Evolutionary conservation across 805 yeast species (phyloP), one percentile per base, ranked within the genome.

Genomic region (Aciculoconidium aculeatum): DNA sequence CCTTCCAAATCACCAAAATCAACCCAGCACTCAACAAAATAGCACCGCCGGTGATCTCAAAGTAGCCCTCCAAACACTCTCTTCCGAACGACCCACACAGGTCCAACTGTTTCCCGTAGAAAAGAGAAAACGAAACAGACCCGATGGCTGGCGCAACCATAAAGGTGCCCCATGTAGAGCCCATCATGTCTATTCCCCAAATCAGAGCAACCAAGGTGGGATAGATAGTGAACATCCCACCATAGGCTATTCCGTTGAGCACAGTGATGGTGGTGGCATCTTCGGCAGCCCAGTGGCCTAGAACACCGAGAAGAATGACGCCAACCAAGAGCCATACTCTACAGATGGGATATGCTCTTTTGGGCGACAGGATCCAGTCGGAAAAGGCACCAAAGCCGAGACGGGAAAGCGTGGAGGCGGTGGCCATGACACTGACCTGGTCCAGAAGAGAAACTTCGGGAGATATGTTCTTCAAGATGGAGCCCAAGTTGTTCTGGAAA

Each of bases 141-240:
- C 95, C 95, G 3, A 84, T 39, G 0, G 96, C 95, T 3, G 96
- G 95, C 0, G 94, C 92, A 19, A 83, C 67, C 71, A 86, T 80
- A 51, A 86, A 83, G 15, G 81, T 63, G 3, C 96, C 96, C 85
- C 95, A 90, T 2, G 90, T 82, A 2, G 95, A 82, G 0, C 96
- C 97, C 55, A 90, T 75, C 18, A 83, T 70, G 23, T 82, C 87
- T 13, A 82, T 70, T 0, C 96, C 96, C 87, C 95, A 92, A 3
- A 83, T 74, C 4, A 79, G 65, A 1, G 94, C 80, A 10, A 87
- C 75, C 9, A 87, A 67, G 0, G 95, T 81, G 3, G 98, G 97
- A 43, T 77, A 83, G 5, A 85, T 57, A 0, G 97, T 87, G 60
- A 85, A 90, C 4, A 84, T 49, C 0, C 88, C 84, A 17, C 97